Evolutionary conservation across 805 yeast species (phyloP).

Genomic region (Jamesozyma jinghongensis): DNA sequence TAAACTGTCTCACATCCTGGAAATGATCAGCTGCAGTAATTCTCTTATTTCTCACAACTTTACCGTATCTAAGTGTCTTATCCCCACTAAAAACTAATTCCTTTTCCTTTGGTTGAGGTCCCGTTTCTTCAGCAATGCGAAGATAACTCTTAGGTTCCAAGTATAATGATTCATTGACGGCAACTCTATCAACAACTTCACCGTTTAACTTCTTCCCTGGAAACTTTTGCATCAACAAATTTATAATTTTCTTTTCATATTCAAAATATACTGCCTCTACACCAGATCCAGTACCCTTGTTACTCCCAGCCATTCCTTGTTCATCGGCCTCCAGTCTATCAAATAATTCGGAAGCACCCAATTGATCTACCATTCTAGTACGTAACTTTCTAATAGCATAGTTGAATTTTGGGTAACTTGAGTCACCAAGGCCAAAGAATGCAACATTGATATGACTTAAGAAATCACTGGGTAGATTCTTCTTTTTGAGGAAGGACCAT

Average conservation of each 20-base stretch:
- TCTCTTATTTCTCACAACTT: conserved; percentile 42
- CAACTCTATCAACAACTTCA: conserved; percentile 12
- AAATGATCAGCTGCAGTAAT: conserved; percentile 68
- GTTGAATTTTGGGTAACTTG: conserved; percentile 81
- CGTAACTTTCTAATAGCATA: conserved; percentile 82
- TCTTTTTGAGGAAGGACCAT: conserved; percentile 65
- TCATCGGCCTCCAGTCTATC: conserved; percentile 87
- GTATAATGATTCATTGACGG: conserved; percentile 17
- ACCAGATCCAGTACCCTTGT: conserved; percentile 31
- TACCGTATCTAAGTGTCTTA: conserved; percentile 32
- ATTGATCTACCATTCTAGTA: conserved; percentile 55
- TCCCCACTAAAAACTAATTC: conserved; percentile 14
- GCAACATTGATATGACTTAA: conserved; percentile 55
- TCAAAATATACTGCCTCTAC: conserved; percentile 66
- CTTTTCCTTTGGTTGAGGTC: background rate
- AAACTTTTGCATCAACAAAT: conserved; percentile 25
- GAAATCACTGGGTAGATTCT: conserved; percentile 52
- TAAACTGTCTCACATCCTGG: conserved; percentile 76
- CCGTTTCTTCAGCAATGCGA: too few relatives aligned
- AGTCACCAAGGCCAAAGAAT: conserved; percentile 87
- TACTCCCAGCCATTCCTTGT: conserved; percentile 56
- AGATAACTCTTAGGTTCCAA: conserved; percentile 24
- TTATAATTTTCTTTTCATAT: conserved; percentile 51
- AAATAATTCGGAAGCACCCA: conserved; percentile 70
- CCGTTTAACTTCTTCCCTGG: conserved; percentile 31